Evolutionary conservation across 2,329 filamentous ascomycete species (phyloP).

Genomic region (Botryosphaeria dothidea): DNA sequence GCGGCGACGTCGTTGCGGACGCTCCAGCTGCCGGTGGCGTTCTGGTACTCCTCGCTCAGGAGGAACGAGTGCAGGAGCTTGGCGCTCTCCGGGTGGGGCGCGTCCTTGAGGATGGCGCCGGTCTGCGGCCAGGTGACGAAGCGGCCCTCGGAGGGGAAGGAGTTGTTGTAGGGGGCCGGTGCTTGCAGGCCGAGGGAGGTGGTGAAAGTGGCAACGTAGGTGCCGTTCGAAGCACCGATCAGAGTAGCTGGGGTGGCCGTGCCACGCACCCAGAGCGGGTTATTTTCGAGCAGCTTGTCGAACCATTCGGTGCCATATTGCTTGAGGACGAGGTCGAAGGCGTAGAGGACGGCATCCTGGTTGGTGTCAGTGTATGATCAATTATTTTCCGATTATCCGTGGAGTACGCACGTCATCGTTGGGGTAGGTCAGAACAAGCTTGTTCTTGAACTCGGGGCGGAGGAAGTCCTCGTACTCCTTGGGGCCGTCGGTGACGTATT

Average conservation of each 20-base stretch:
- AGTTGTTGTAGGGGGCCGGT: constrained; percentile 19
- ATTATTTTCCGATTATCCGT: too few species aligned
- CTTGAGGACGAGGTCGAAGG: constrained; percentile 38
- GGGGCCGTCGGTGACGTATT: constrained; percentile 36
- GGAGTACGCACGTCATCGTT: constrained; percentile 51
- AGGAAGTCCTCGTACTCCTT: constrained; percentile 48
- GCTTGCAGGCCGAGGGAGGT: constrained; percentile 11
- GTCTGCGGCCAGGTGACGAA: constrained; percentile 54
- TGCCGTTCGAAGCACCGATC: constrained; percentile 29
- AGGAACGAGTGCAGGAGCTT: constrained; percentile 54
- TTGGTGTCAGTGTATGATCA: too few species aligned
- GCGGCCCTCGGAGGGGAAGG: constrained; percentile 37
- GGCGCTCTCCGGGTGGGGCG: constrained; percentile 52
- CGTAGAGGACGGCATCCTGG: constrained; percentile 54
- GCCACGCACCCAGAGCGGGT: constrained; percentile 57
- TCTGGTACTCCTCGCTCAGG: constrained; percentile 45
- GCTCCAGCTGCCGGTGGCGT: constrained; percentile 34
- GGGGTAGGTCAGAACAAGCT: constrained; percentile 57
- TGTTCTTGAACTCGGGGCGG: constrained; percentile 54
- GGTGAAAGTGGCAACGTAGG: constrained; percentile 26
- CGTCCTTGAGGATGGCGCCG: constrained; percentile 50
- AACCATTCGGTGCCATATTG: constrained; percentile 51
- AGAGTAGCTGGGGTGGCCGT: constrained; percentile 46
- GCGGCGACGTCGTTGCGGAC: constrained; percentile 37
- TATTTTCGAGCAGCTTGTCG: constrained; percentile 49